Base-by-base conservation (phyloP, 129 eudicot species). In the Flaveria bidentis region DNA sequence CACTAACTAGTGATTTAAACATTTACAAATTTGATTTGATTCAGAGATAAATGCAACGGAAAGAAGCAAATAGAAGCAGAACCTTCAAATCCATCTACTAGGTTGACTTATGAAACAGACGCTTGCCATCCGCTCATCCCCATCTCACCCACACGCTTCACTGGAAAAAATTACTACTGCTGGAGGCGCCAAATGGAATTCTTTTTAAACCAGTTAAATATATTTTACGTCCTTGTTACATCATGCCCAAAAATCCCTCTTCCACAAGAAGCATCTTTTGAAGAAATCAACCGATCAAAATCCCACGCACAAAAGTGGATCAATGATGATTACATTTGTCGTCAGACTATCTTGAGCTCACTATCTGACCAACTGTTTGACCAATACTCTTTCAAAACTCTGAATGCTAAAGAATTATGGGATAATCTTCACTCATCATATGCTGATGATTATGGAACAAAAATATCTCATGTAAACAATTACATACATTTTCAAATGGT, bases 401-500 rank as follows among this genome's bases (percentile, higher is more conserved):
- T 28, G 42, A 83, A 58, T 28, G 96, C 98, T 17, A 79, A 81
- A 77, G 89, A 88, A 74, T 87, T 90, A 6, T 93, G 98, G 98
- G 91, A 84, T 16, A 88, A 87, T 55, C 85, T 93, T 42, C 82
- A 82, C 41, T 81, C 74, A 3, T 83, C 18, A 0, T 93, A 85
- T 26, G 73, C 78, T 72, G 92, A 84, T 47, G 92, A 85, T 83
- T 86, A 80, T 44, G 92, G 96, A 49, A 85, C 97, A 46, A 80
- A 72, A 75, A 81, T 78, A 68, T 85, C 89, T 62, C 82, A 80
- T 30, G 84, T 93, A 49, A 88, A 82, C 81, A 87, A 87, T 30
- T 93, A 90, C 69, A 65, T 85, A 50, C 87, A 93, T 58, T 93
- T 90, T 85, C 87, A 93, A 72, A 93, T 93, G 87, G 88, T 88